phyloP scores from a whole-genome alignment of 768 basidiomycete species.

The Leccinum disarticulatum region DNA sequence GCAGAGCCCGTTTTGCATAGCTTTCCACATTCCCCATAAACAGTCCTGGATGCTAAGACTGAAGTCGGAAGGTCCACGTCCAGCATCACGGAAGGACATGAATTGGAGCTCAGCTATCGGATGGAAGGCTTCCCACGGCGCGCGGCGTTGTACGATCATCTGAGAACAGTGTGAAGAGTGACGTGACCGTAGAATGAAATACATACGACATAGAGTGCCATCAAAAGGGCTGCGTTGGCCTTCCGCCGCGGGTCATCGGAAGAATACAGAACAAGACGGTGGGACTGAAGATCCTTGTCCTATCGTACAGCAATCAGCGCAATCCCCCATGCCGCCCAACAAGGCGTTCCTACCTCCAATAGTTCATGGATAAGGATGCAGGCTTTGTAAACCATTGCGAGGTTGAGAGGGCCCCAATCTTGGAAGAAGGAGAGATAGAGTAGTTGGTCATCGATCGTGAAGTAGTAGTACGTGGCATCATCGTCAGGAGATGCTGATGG shows the following conservation, averaged over 20 bases:
- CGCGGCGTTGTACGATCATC: conserved; percentile 90
- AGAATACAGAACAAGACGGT: conserved; percentile 85
- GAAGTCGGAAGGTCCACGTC: conserved; percentile 89
- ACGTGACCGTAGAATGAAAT: conserved; percentile 2
- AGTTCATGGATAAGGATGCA: conserved; percentile 91
- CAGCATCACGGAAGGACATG: conserved; percentile 95
- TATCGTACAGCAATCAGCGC: conserved; percentile 34
- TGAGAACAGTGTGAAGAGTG: conserved; percentile 36
- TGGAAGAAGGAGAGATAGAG: conserved; percentile 92
- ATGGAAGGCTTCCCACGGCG: conserved; percentile 94
- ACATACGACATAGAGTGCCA: conserved; percentile 90
- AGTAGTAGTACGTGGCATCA: conserved; percentile 79
- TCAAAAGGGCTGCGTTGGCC: conserved; percentile 91
- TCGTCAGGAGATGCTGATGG: conserved; percentile 71
- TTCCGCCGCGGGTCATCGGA: conserved; percentile 83
- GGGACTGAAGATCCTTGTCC: conserved; percentile 73
- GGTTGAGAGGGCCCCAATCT: conserved; percentile 91
- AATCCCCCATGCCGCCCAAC: conserved; percentile 17
- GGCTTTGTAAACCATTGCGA: conserved; percentile 91
- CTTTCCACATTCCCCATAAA: conserved; percentile 85
- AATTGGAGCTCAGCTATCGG: conserved; percentile 91
- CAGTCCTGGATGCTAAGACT: conserved; percentile 93
- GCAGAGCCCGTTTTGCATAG: conserved; percentile 87
- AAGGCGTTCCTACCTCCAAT: conserved; percentile 58
- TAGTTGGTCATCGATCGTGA: conserved; percentile 90